Conservation (phyloP, 805 yeast species). For the Hyphopichia homilentoma region DNA sequence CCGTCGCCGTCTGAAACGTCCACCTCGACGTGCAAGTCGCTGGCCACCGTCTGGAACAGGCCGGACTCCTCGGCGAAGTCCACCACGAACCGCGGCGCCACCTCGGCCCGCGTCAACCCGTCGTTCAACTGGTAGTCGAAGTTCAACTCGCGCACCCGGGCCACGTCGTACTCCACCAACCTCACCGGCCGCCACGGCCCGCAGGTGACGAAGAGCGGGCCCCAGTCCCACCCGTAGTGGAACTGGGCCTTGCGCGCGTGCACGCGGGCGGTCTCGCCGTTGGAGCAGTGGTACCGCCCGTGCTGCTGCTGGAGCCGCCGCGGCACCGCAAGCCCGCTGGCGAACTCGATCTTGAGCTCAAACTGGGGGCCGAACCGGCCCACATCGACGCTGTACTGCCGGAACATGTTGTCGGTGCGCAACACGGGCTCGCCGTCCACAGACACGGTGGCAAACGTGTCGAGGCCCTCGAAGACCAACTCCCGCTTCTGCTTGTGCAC, state of each 20-base stretch:
- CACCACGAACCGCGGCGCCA: slow-evolving; percentile 8
- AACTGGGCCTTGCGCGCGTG: slow-evolving; percentile 51
- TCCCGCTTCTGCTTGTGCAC: slow-evolving; percentile 9
- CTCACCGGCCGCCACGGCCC: slow-evolving; percentile 41
- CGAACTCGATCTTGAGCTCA: slow-evolving; percentile 30
- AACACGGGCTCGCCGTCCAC: slow-evolving; percentile 35
- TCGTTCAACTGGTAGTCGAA: slow-evolving; percentile 8
- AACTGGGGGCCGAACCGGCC: slow-evolving; percentile 8
- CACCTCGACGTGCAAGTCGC: neutral
- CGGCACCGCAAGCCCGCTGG: slow-evolving; percentile 32
- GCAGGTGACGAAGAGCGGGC: slow-evolving; percentile 41
- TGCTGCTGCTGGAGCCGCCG: slow-evolving; percentile 27
- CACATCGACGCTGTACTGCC: slow-evolving; percentile 27
- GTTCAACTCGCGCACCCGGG: slow-evolving; percentile 4
- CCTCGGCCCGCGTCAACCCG: slow-evolving; percentile 4
- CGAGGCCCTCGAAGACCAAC: slow-evolving; percentile 42
- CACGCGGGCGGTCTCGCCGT: slow-evolving; percentile 43
- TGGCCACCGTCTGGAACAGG: neutral
- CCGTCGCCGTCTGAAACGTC: neutral
- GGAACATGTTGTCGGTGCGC: slow-evolving; percentile 44
- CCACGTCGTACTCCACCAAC: slow-evolving; percentile 17
- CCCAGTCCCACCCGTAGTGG: slow-evolving; percentile 61
- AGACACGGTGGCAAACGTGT: slow-evolving; percentile 38
- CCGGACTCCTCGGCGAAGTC: neutral
- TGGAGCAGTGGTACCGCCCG: slow-evolving; percentile 22